Evolutionary conservation across 179 eudicot species (phyloP), one percentile per base, ranked within the genome.

Genomic region (Spergularia azorica): DNA sequence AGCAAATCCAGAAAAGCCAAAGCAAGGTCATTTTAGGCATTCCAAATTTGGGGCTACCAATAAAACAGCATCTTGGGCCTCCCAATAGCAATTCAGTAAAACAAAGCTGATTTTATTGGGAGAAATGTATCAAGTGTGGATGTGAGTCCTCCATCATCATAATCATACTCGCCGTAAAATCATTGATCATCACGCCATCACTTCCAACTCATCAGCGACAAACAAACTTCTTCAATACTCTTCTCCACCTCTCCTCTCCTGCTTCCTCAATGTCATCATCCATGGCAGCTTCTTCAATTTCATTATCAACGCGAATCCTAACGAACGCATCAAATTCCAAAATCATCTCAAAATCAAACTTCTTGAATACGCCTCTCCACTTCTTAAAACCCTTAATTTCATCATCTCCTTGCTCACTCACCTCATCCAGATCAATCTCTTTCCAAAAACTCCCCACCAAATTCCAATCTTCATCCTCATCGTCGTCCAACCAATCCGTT

Each of bases 391-490:
- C 88, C 80, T 21, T 73, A 54, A 76, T 76, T 63, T 71, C 76
- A 67, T 78, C 80, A 56, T 61, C 77, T 74, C 13, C 82, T 39
- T 5, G 41, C 20, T 32, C 69, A 3, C 43, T 54, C 63, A 79
- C n/a, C 77, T 74, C 52, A 48, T 80, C 79, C 62, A 71, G 78
- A 72, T 72, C 90, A 54, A 87, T 92, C 81, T 79, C 91, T 15
- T 80, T 92, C 83, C 83, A 89, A 81, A 81, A 84, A 57, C 60
- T 87, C 17, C 83, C 90, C 66, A 82, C 86, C 2, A 88, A 84
- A 75, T 81, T 84, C 38, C 83, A 79, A 11, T 74, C 88, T 0
- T 58, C 88, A 0, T 69, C 85, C 9, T 71, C 89, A 2, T 60
- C 92, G 12, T 72, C 90, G 2, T 61, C 70, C 3, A 74, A 82